Percentiles rank a stretch among this genome's conserved stretches.
These are phyloP conservation scores for Prunus mongolica DNA, from an alignment of 306 rosid genomes.

Conservation along the genomic window DNA sequence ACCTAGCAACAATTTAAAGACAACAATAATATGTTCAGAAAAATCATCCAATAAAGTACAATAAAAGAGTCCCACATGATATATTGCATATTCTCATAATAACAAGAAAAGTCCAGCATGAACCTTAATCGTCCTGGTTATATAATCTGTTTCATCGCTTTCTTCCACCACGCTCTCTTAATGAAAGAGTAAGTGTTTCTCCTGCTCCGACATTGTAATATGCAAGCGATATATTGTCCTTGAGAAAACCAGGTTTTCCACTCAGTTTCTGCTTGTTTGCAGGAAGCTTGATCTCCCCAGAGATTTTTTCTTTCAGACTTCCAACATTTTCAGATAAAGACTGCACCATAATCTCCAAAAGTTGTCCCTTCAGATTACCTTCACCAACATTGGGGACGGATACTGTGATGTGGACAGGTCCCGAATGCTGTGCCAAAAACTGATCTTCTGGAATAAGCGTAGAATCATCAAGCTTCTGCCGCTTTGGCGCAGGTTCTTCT, in stretches of 20 bases:
- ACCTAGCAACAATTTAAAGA: constrained; percentile 42
- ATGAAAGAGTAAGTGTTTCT: constrained; percentile 60
- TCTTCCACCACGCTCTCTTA: constrained; percentile 99
- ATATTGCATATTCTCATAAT: constrained; percentile 26
- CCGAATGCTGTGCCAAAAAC: constrained; percentile 89
- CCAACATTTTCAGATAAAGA: constrained; percentile 84
- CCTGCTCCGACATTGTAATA: constrained; percentile 84
- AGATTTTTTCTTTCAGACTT: constrained; percentile 86
- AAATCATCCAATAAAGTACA: constrained; percentile 21
- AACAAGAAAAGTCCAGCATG: constrained; percentile 42
- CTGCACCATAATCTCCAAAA: constrained; percentile 70
- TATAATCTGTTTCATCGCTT: constrained; percentile 58
- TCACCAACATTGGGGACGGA: constrained; percentile 86
- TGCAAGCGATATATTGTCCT: constrained; percentile 93
- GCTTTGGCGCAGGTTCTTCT: constrained; percentile 93
- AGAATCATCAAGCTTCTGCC: constrained; percentile 82
- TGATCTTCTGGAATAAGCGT: constrained; percentile 85
- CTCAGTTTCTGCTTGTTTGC: constrained; percentile 96
- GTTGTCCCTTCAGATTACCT: constrained; percentile 87
- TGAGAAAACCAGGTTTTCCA: constrained; percentile 95
- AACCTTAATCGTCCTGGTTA: constrained; percentile 36
- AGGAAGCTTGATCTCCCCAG: constrained; percentile 91
- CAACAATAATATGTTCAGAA: constrained; percentile 6
- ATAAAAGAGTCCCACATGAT: constrained; percentile 27
- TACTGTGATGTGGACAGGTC: constrained; percentile 62